These are phyloP conservation scores for Eucalyptus virginea DNA, from an alignment of 345 rosid genomes.

Conservation along the genomic window DNA sequence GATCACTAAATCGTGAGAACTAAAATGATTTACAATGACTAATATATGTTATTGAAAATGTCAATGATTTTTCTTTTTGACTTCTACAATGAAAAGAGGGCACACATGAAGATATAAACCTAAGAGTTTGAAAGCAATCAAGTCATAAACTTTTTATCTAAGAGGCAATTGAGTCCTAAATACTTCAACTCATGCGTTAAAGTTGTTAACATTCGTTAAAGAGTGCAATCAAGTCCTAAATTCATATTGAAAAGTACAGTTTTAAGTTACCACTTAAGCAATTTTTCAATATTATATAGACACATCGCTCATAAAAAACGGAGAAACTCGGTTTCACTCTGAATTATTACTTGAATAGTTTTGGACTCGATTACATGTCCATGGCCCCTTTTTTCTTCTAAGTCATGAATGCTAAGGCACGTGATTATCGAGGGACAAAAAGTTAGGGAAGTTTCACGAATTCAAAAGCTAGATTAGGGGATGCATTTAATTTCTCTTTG, in stretches of 20 bases:
- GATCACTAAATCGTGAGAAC: no score
- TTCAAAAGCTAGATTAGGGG: neutral
- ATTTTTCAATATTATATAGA: neutral
- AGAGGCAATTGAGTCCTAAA: fast-evolving
- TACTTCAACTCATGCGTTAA: fast-evolving
- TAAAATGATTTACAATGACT: neutral
- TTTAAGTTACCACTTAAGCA: neutral
- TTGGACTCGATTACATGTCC: neutral
- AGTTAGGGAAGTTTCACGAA: neutral
- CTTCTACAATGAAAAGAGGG: neutral
- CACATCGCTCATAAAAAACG: neutral
- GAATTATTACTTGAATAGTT: neutral
- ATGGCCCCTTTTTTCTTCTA: neutral
- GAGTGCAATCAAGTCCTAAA: fast-evolving
- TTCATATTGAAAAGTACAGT: neutral
- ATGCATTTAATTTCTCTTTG: neutral
- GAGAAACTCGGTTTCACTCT: fast-evolving
- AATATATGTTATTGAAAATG: neutral
- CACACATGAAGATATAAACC: neutral
- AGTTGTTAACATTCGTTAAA: fast-evolving
- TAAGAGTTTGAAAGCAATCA: neutral
- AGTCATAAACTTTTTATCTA: neutral
- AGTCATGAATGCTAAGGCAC: neutral
- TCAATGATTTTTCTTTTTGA: neutral
- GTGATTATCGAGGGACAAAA: neutral